Conservation (phyloP, 1,284 basidiomycete species). For the Flammula alnicola region DNA sequence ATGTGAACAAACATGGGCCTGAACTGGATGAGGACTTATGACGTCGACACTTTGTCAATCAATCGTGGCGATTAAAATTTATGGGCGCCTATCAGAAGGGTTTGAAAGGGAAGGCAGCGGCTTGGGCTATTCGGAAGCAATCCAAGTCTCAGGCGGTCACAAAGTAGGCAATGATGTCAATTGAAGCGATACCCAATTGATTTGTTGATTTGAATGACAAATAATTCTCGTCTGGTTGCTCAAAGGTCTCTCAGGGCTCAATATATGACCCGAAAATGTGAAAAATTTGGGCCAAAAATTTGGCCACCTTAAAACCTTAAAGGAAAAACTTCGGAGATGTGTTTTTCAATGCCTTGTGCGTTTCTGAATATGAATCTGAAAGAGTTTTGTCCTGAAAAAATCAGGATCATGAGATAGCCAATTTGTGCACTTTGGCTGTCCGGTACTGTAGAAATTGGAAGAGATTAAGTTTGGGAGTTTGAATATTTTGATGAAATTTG, state of each 20-base stretch:
- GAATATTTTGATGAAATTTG: no score
- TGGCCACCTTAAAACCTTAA: slow-evolving; percentile 15
- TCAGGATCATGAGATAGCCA: neutral
- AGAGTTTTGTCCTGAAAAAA: neutral
- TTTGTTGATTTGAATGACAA: neutral
- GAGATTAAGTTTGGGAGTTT: no score
- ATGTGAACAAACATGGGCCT: no score
- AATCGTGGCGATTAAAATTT: slow-evolving; percentile 31
- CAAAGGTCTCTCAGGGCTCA: neutral
- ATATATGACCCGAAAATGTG: neutral
- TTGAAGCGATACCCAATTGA: neutral
- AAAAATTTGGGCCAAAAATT: slow-evolving; percentile 11
- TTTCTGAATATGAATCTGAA: slow-evolving; percentile 5
- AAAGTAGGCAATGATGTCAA: no score
- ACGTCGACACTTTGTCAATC: slow-evolving; percentile 34
- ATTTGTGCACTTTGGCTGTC: slow-evolving; percentile 14
- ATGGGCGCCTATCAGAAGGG: slow-evolving; percentile 32
- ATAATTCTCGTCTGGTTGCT: neutral
- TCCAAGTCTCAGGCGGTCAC: slow-evolving; percentile 22
- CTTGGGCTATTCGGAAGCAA: slow-evolving; percentile 33
- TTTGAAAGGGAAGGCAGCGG: slow-evolving; percentile 30
- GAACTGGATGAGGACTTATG: slow-evolving; percentile 30
- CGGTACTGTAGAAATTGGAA: slow-evolving; percentile 12
- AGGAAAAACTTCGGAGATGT: slow-evolving; percentile 15
- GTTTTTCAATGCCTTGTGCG: slow-evolving; percentile 5